Base-by-base conservation (phyloP, 495 filamentous ascomycete species). In the Neurospora discreta region DNA sequence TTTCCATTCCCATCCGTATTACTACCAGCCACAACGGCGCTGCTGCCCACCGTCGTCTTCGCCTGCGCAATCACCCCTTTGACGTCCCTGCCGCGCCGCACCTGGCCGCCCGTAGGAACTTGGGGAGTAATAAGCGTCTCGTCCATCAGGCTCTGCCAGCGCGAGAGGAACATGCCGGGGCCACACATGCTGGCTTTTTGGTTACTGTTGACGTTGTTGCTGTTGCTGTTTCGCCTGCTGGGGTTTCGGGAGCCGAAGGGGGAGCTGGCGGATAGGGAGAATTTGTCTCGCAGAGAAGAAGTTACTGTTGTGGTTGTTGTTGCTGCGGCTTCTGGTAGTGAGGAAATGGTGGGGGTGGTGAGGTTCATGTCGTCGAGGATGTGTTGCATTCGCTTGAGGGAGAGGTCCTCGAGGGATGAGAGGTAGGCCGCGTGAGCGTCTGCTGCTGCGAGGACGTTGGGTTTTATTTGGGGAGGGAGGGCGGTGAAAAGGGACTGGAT, bases 91-190 rank as follows among this genome's bases (percentile, higher is more conserved):
- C 87, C 89, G n/a, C 70, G 78, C n/a, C 89, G 78, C 1, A 87
- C 75, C 15, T 75, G 75, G 0, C 86, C 87, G 18, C 75, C 75
- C 15, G 52, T 65, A 0, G 79, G 77, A 13, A 74, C 75, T 2
- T 78, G 82, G 7, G 90, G 90, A 10, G 87, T 89, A 23, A 92
- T 85, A 18, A 82, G 70, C 0, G 89, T 89, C 8, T 80, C 77
- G 75, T 92, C 87, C 33, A 92, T 81, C 9, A 91, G 80, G 20
- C 83, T 74, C 77, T 91, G 87, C 90, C 90, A 92, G 44, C 86
- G 83, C 0, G 84, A 81, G 46, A 91, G 83, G 74, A 87, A 92
- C 68, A 88, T 86, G 0, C 90, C 90, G 11, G 90, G 90, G 0
- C 89, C 89, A 11, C 81, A 78, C 65, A 79, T 81, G 72, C 77